A percentile compares a stretch with the other conserved stretches of the same genome.
Conservation (phyloP, 768 basidiomycete genomes). For the Pleurotus cornucopiae region DNA sequence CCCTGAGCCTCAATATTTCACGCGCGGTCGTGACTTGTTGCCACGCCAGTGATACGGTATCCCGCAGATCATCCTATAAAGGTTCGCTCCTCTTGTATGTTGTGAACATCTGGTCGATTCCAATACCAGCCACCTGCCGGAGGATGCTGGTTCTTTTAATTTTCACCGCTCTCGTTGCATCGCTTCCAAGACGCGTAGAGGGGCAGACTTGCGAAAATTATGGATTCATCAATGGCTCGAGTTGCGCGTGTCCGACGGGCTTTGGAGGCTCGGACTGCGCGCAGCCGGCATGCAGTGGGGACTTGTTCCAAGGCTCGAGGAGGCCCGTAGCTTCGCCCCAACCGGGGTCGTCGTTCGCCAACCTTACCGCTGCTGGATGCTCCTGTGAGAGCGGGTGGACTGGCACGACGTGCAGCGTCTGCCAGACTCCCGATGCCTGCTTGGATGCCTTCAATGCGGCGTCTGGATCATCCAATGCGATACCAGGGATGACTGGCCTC, state of each 20-base stretch:
- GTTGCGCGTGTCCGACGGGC: slow-evolving; percentile 77
- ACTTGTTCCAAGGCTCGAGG: slow-evolving; percentile 67
- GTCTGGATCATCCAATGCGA: slow-evolving; percentile 25
- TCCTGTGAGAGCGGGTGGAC: slow-evolving; percentile 72
- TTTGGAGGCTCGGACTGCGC: slow-evolving; percentile 73
- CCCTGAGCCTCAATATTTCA: not conserved
- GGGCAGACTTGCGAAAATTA: slow-evolving; percentile 67
- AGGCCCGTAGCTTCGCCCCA: slow-evolving; percentile 45
- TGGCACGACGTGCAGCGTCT: slow-evolving; percentile 80
- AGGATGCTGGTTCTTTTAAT: not conserved
- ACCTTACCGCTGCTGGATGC: slow-evolving; percentile 66
- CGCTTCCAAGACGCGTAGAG: slow-evolving; percentile 17
- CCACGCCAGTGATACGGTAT: too few relatives aligned
- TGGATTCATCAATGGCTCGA: slow-evolving; percentile 49
- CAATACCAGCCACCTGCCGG: not conserved
- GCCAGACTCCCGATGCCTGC: slow-evolving; percentile 63
- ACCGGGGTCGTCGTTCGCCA: slow-evolving; percentile 45
- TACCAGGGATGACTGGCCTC: slow-evolving; percentile 26
- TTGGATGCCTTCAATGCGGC: slow-evolving; percentile 52
- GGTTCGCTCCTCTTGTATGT: not conserved
- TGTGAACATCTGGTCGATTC: not conserved
- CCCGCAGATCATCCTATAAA: not conserved
- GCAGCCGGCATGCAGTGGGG: slow-evolving; percentile 73
- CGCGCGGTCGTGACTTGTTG: not conserved
- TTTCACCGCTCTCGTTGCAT: slow-evolving; percentile 3